Conservation (phyloP, 495 filamentous ascomycete species). For the Cladorrhinum samala region DNA sequence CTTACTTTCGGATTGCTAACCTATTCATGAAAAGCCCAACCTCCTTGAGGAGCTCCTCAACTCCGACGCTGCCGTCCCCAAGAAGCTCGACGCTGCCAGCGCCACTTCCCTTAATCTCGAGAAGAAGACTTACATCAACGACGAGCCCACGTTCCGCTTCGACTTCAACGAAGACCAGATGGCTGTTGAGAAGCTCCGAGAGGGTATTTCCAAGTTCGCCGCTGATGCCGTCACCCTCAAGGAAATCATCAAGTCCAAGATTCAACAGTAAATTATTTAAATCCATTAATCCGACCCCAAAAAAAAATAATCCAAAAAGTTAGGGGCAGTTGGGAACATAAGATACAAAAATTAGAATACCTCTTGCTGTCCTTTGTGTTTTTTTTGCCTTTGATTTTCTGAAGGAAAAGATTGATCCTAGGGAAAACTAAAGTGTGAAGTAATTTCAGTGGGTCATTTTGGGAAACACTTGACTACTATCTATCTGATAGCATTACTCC, state of each 20-base stretch:
- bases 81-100: constrained; percentile 76
- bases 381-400: background rate
- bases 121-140: constrained; percentile 84
- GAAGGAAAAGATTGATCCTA: background rate
- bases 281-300: too few species aligned
- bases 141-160: constrained; percentile 92
- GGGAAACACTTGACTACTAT: too few species aligned
- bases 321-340: too few species aligned
- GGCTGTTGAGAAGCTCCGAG: constrained; percentile 96
- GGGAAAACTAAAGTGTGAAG: too few species aligned
- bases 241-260: constrained; percentile 81
- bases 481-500: too few species aligned
- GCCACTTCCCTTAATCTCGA: constrained; percentile 66
- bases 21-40: constrained; percentile 55
- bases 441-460: too few species aligned
- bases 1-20: constrained; percentile 28
- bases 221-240: constrained; percentile 93
- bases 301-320: too few species aligned
- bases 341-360: background rate
- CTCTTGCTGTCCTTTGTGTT: background rate
- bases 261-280: constrained; percentile 38
- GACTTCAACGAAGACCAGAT: constrained; percentile 99
- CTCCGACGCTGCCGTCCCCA: constrained; percentile 67
- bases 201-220: constrained; percentile 98
- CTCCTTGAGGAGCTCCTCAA: constrained; percentile 91